Evolutionary conservation across 2,329 filamentous ascomycete species (phyloP).

Genomic region (Fusarium piperis): DNA sequence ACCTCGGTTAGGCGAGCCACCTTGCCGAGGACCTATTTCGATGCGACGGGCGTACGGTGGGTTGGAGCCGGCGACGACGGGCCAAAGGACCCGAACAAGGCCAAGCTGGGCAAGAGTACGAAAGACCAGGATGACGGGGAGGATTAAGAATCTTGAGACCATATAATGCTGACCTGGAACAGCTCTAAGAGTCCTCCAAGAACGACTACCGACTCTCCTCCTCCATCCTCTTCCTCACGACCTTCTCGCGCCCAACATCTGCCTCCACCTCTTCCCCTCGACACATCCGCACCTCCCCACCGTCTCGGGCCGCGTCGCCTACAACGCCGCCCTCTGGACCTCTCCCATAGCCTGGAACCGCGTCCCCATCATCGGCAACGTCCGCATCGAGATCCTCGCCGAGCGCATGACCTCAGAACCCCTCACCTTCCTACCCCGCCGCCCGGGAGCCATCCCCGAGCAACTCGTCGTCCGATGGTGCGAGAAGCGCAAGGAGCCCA

Average conservation of each 20-base stretch:
- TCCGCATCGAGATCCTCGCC: constrained; percentile 85
- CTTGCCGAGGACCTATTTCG: constrained; percentile 45
- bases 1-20: constrained; percentile 16
- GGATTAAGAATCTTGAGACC: neutral
- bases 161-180: constrained; percentile 6
- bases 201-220: constrained; percentile 72
- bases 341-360: constrained; percentile 96
- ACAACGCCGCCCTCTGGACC: constrained; percentile 94
- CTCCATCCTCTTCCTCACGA: constrained; percentile 76
- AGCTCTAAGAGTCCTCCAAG: constrained; percentile 73
- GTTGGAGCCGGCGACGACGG: constrained; percentile 45
- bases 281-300: constrained; percentile 90
- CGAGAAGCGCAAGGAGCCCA: constrained; percentile 49
- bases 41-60: constrained; percentile 44
- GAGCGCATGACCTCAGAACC: constrained; percentile 82
- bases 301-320: constrained; percentile 90
- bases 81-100: constrained; percentile 64
- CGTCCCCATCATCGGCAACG: constrained; percentile 89
- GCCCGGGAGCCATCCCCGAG: constrained; percentile 71
- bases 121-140: constrained; percentile 9
- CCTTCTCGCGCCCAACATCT: constrained; percentile 79
- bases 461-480: constrained; percentile 93
- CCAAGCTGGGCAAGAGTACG: constrained; percentile 72
- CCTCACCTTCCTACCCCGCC: constrained; percentile 57
- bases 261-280: constrained; percentile 75